These are phyloP conservation scores for Ascochyta lentis DNA, from an alignment of 2,329 filamentous ascomycete genomes.

Conservation along the genomic window DNA sequence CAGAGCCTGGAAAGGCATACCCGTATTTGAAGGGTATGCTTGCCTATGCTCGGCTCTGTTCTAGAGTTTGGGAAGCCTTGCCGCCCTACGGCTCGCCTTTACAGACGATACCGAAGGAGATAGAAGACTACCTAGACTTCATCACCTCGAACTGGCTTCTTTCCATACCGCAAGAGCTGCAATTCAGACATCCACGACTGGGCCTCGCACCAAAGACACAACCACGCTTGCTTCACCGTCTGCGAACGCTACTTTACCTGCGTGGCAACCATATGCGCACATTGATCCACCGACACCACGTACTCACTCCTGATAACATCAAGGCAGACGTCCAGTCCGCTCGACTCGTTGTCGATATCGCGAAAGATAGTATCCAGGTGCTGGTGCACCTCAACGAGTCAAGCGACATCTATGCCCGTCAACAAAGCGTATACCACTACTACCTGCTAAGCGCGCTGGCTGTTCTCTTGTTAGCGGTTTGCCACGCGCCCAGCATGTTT, in stretches of 20 bases:
- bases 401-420: conserved; percentile 29
- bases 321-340: conserved; percentile 19
- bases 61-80: conserved; percentile 29
- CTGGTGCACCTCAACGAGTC: conserved; percentile 27
- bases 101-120: conserved; percentile 30
- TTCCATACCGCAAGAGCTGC: conserved; percentile 26
- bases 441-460: conserved; percentile 29
- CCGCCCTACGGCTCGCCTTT: conserved; percentile 26
- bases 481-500: conserved; percentile 28
- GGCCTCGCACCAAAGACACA: conserved; percentile 19
- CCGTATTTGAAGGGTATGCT: conserved; percentile 30
- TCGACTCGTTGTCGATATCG: conserved; percentile 25
- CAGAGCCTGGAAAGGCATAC: conserved; percentile 23
- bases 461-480: conserved; percentile 26
- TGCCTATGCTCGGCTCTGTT: conserved; percentile 27
- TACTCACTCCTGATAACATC: conserved; percentile 26
- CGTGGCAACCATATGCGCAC: conserved; percentile 28
- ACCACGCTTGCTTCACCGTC: conserved; percentile 22
- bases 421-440: conserved; percentile 30
- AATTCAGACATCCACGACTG: conserved; percentile 23
- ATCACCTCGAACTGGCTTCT: conserved; percentile 27
- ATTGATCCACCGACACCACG: conserved; percentile 29
- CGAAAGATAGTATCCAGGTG: conserved; percentile 29
- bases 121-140: conserved; percentile 30
- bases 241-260: conserved; percentile 25